phyloP scores from a whole-genome alignment of 345 rosid genomes.

The Leavenworthia alabamica region DNA sequence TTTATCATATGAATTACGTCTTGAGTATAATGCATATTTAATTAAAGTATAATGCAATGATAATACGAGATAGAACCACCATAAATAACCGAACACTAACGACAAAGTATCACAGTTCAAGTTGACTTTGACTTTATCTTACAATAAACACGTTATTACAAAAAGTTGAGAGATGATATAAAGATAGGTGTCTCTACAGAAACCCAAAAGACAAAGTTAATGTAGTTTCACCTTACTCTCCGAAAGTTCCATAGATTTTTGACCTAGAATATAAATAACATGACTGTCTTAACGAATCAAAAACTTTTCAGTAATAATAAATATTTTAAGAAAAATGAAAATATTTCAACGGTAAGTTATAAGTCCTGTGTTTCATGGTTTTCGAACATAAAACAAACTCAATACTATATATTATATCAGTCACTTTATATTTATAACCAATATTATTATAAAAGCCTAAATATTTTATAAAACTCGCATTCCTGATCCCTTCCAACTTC shows the following conservation, averaged over 20 bases:
- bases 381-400: neutral
- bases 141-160: conserved; percentile 13
- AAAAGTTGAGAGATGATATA: conserved; percentile 13
- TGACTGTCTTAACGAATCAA: neutral
- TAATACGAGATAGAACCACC: neutral
- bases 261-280: neutral
- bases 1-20: too few relatives aligned
- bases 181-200: conserved; percentile 29
- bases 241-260: conserved; percentile 25
- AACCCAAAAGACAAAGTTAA: conserved; percentile 27
- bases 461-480: too few relatives aligned
- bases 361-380: too few relatives aligned
- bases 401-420: neutral
- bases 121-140: conserved; percentile 21
- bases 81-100: neutral
- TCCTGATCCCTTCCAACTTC: too few relatives aligned
- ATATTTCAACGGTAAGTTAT: too few relatives aligned
- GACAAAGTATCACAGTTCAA: conserved; percentile 14
- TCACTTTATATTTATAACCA: too few relatives aligned
- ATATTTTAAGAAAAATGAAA: neutral
- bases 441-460: too few relatives aligned
- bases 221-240: conserved; percentile 1
- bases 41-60: too few relatives aligned
- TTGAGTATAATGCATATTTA: too few relatives aligned
- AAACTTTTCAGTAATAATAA: neutral